phyloP scores from a whole-genome alignment of 2,329 filamentous ascomycete species.

The Penicillium sclerotiorum region DNA sequence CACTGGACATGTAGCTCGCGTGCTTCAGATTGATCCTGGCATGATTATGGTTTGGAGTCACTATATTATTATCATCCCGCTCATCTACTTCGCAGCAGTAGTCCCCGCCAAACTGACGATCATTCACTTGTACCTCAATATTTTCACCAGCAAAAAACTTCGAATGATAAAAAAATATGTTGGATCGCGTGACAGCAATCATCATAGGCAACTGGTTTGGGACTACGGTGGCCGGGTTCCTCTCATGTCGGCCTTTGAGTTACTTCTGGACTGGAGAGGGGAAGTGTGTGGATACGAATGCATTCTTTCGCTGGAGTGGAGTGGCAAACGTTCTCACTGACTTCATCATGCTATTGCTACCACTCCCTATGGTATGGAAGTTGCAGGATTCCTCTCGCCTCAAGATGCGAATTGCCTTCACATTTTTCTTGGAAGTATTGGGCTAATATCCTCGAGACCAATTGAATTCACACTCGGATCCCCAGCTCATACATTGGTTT shows the following conservation, averaged over 20 bases:
- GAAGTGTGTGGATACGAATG: neutral
- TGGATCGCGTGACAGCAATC: too few species aligned
- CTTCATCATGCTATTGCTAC: neutral
- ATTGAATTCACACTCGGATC: neutral
- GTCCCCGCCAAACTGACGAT: neutral
- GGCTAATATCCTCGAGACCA: neutral
- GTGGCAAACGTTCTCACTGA: neutral
- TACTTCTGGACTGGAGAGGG: neutral
- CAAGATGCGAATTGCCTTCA: neutral
- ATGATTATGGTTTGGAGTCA: neutral
- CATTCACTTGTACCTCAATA: neutral
- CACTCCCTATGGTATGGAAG: neutral
- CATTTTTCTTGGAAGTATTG: neutral
- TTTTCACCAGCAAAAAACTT: neutral
- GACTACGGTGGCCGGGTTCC: neutral
- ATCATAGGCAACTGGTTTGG: neutral
- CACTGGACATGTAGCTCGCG: neutral
- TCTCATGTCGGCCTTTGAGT: neutral
- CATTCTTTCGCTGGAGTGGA: neutral
- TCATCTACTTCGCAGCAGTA: neutral
- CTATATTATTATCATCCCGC: neutral
- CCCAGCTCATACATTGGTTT: neutral
- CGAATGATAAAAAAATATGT: too few species aligned
- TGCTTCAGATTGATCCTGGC: neutral
- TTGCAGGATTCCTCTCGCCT: neutral